Percentiles rank a stretch among this genome's conserved stretches.
Conservation (phyloP, 768 basidiomycete genomes). For the Suillus alpinus region DNA sequence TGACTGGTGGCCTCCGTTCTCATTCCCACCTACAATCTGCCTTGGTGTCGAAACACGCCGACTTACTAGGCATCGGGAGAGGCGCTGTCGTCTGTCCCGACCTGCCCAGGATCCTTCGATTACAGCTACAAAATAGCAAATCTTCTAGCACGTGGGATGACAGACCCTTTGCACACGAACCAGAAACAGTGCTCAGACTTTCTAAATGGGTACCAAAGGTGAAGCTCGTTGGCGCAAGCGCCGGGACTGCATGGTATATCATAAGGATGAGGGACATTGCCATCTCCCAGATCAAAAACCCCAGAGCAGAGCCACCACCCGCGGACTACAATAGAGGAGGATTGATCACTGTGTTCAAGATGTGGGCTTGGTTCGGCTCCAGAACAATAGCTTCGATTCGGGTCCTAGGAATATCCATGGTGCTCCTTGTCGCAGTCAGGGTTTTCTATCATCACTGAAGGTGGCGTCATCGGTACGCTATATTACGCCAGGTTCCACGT, state of each 20-base stretch:
- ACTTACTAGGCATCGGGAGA: conserved; percentile 80
- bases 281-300: conserved; percentile 8
- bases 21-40: conserved; percentile 53
- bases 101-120: conserved; percentile 43
- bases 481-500: too few relatives aligned
- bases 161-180: conserved; percentile 39
- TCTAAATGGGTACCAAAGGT: conserved; percentile 42
- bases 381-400: neutral
- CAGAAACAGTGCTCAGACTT: conserved; percentile 22
- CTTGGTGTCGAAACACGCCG: conserved; percentile 53
- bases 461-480: too few relatives aligned
- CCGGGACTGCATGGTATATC: conserved; percentile 66
- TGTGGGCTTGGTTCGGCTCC: conserved; percentile 46
- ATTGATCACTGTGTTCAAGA: conserved; percentile 36
- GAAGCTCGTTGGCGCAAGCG: conserved; percentile 63
- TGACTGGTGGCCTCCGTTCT: conserved; percentile 78
- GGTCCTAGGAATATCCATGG: neutral
- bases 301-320: conserved; percentile 1
- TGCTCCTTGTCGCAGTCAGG: neutral
- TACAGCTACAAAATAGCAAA: conserved; percentile 6
- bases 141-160: conserved; percentile 13
- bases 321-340: conserved; percentile 32
- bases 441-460: neutral
- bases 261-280: conserved; percentile 58
- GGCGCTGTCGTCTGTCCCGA: conserved; percentile 60